A percentile compares a stretch with the other conserved stretches of the same genome.
These are phyloP conservation scores for Podaxis carcinomalis DNA, from an alignment of 768 basidiomycete species.

Conservation along the genomic window DNA sequence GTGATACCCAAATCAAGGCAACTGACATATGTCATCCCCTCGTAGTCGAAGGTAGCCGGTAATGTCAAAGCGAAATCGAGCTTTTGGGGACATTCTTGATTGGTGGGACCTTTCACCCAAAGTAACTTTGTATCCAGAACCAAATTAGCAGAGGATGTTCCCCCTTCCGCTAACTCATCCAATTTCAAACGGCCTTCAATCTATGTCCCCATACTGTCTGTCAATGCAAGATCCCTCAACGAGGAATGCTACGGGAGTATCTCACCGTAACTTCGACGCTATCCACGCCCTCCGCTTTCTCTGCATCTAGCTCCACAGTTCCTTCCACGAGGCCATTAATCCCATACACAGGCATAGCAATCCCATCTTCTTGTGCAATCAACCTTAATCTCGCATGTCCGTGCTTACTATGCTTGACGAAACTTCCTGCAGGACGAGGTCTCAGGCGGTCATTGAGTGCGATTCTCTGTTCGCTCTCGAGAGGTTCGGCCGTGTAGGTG, in stretches of 20 bases:
- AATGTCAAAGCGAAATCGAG: constrained; percentile 53
- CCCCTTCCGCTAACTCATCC: constrained; percentile 66
- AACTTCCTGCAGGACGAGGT: constrained; percentile 40
- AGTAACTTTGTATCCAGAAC: constrained; percentile 49
- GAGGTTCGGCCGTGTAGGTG: constrained; percentile 53
- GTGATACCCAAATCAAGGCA: neutral
- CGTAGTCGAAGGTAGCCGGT: constrained; percentile 54
- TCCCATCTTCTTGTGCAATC: constrained; percentile 46
- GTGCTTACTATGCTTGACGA: constrained; percentile 56
- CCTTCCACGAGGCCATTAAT: constrained; percentile 50
- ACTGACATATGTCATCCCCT: constrained; percentile 57
- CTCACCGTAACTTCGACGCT: constrained; percentile 63
- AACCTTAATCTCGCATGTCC: constrained; percentile 50
- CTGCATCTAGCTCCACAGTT: constrained; percentile 37
- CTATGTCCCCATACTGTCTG: constrained; percentile 27
- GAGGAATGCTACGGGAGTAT: constrained; percentile 6
- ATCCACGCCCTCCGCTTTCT: constrained; percentile 50
- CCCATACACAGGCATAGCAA: constrained; percentile 55
- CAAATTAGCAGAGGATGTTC: constrained; percentile 45
- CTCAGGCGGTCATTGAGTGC: constrained; percentile 38
- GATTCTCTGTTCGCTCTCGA: constrained; percentile 47
- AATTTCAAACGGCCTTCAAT: constrained; percentile 57
- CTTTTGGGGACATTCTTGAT: constrained; percentile 44
- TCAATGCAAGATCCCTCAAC: constrained; percentile 1
- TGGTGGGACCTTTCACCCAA: constrained; percentile 49